A percentile compares a stretch with the other conserved stretches of the same genome.
phyloP scores from a whole-genome alignment of 2,329 filamentous ascomycete genomes.

The Aspergillus sp. region DNA sequence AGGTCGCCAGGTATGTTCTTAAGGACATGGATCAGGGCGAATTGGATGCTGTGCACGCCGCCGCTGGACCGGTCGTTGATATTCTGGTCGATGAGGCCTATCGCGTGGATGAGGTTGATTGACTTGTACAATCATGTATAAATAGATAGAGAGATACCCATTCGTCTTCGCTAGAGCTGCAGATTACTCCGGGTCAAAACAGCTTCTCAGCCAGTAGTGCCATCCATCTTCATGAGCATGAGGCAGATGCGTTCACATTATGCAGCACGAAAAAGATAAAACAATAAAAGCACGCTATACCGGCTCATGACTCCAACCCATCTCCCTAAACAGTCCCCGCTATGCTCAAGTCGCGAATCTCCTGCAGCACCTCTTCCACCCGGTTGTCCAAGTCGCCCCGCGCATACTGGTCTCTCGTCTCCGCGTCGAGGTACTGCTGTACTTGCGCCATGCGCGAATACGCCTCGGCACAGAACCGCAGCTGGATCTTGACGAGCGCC shows the following conservation, averaged over 20 bases:
- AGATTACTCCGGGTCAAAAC: no score
- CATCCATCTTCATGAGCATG: no score
- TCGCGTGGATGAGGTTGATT: constrained; percentile 16
- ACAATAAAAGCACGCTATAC: constrained; percentile 6
- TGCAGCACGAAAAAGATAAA: constrained; percentile 1
- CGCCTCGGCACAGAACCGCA: constrained; percentile 94
- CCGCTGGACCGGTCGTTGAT: constrained; percentile 41
- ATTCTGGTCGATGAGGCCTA: constrained; percentile 43
- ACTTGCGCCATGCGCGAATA: constrained; percentile 98
- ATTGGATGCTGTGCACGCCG: constrained; percentile 41
- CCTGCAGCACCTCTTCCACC: constrained; percentile 91
- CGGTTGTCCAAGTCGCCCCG: constrained; percentile 81
- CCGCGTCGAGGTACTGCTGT: constrained; percentile 92
- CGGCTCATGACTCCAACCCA: constrained; percentile 6
- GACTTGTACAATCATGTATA: constrained; percentile 1
- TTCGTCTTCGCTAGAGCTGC: no score
- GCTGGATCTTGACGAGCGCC: constrained; percentile 94
- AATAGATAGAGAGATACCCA: constrained; percentile 4
- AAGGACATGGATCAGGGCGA: constrained; percentile 52
- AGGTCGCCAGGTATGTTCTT: constrained; percentile 71
- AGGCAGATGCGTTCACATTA: neutral
- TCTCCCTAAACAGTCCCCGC: constrained; percentile 51
- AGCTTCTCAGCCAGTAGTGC: no score
- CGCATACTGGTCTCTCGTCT: constrained; percentile 92
- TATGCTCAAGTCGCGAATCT: constrained; percentile 96